These are phyloP conservation scores for Mycotypha africana DNA, from an alignment of 371 early-diverging fungal species.

Conservation along the genomic window DNA sequence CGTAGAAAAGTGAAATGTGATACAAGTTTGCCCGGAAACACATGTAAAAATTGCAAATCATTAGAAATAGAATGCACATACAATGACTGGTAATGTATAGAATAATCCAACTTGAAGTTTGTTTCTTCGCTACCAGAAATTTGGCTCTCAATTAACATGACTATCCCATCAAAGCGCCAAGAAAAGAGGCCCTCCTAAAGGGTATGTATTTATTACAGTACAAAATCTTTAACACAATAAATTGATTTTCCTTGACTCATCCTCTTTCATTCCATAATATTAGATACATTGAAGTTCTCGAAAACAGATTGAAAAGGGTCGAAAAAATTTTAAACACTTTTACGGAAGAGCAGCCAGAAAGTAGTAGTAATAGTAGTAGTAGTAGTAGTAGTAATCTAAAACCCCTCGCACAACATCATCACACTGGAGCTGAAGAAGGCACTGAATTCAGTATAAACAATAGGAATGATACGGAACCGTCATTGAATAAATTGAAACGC, in stretches of 20 bases:
- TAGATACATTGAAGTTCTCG: conserved; percentile 62
- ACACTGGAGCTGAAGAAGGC: too few species aligned
- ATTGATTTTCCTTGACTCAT: neutral
- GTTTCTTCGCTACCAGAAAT: too few species aligned
- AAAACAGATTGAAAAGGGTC: conserved; percentile 62
- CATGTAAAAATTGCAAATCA: conserved; percentile 25
- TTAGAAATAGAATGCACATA: conserved; percentile 18
- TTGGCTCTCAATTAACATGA: too few species aligned
- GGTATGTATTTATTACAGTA: too few species aligned
- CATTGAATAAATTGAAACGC: too few species aligned
- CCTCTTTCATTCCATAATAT: too few species aligned
- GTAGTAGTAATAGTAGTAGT: too few species aligned
- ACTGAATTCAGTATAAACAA: too few species aligned
- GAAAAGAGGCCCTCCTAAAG: conserved; percentile 61
- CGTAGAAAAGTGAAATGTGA: conserved; percentile 30
- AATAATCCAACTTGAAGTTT: neutral
- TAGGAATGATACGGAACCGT: too few species aligned
- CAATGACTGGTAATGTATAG: conserved; percentile 24
- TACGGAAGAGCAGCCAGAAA: neutral
- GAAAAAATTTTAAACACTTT: conserved; percentile 50
- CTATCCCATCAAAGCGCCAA: conserved; percentile 28
- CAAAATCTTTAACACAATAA: too few species aligned
- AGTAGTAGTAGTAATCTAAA: too few species aligned
- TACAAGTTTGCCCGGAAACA: conserved; percentile 9
- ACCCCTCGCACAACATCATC: too few species aligned